Percentiles rank a stretch among this genome's conserved stretches.
Conservation (phyloP, 2,329 filamentous ascomycete genomes). For the Penicillium corylophilum region DNA sequence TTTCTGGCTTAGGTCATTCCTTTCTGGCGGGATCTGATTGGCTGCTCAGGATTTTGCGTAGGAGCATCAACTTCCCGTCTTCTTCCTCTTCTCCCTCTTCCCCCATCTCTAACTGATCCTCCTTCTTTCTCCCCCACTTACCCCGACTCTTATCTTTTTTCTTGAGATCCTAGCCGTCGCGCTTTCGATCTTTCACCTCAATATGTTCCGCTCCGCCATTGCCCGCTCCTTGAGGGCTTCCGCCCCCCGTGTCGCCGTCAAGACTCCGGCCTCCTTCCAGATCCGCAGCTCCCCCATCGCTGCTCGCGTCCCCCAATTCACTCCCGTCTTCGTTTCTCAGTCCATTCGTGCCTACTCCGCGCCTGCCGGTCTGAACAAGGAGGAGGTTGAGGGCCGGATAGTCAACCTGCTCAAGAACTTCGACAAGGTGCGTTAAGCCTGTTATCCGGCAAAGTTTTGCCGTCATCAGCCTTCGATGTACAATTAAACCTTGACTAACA, state of each 20-base stretch:
- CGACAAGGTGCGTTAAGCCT: conserved; percentile 72
- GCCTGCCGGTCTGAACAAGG: conserved; percentile 71
- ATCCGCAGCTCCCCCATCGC: conserved; percentile 58
- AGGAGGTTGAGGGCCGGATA: conserved; percentile 89
- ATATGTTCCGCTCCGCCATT: conserved; percentile 87
- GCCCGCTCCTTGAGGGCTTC: conserved; percentile 70
- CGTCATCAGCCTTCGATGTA: not conserved
- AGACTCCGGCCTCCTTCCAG: conserved; percentile 59
- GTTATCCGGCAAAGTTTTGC: not conserved
- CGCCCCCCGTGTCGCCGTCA: conserved; percentile 49
- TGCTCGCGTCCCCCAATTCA: conserved; percentile 60
- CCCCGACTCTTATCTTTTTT: conserved; percentile 12
- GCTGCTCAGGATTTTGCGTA: conserved; percentile 37
- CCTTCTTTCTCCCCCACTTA: conserved; percentile 15
- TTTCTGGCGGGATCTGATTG: conserved; percentile 42
- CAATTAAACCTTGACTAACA: conserved; percentile 2
- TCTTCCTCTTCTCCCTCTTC: conserved; percentile 21
- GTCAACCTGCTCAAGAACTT: conserved; percentile 91
- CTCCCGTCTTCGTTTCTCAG: conserved; percentile 64
- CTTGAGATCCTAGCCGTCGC: conserved; percentile 18
- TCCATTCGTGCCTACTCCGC: conserved; percentile 84
- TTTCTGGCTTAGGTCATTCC: conserved; percentile 42
- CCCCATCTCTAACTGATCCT: conserved; percentile 13
- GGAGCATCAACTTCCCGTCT: conserved; percentile 30
- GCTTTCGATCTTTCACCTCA: conserved; percentile 35